Evolutionary conservation across 768 basidiomycete species (phyloP), one percentile per base, ranked within the genome.

Genomic region (Steccherinum ochraceum): DNA sequence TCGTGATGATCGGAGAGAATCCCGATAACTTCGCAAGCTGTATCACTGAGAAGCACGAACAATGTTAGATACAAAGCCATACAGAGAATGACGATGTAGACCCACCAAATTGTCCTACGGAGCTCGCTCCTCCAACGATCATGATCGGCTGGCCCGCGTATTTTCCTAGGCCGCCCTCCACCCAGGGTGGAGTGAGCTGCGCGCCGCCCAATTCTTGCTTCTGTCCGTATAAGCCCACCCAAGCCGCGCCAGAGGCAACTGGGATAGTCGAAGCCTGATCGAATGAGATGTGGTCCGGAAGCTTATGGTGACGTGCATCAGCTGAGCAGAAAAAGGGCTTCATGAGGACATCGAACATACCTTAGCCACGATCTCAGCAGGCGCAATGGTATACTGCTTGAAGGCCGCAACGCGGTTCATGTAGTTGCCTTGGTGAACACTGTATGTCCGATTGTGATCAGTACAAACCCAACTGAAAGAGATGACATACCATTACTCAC

Each of bases 191-290:
- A 10, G 52, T 53, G 19, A 69, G 58, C 1, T 54, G 63, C 0
- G 58, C 44, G 4, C 67, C 67, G 23, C 41, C 48, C 2, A 11
- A 4, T 5, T 43, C 41, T 43, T 43, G 4, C 18, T 26, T 25
- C 12, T 35, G 20, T 42, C 46, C 48, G 58, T 61, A 67, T 3
- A 67, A 58, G 2, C 61, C 67, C 1, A 56, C 40, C 2, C 59
- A 57, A 4, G 65, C 64, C 11, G 66, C 64, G 12, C 59, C 63
- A 30, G 67, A 54, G 1, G 53, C 64, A 19, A 66, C 55, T 3
- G 68, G 68, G n/a, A 69, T 51, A 2, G 66, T 58, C 11, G 63
- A 45, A 1, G 64, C 69, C 23, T 64, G 18, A 5, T 66, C 67
- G 52, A 66, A 63, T 1, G 59, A 52, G 25, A 67, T 23, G 40